These are phyloP conservation scores for Cryptosporidium xiaoi DNA, from an alignment of 169 alveolate genomes.

Conservation along the genomic window DNA sequence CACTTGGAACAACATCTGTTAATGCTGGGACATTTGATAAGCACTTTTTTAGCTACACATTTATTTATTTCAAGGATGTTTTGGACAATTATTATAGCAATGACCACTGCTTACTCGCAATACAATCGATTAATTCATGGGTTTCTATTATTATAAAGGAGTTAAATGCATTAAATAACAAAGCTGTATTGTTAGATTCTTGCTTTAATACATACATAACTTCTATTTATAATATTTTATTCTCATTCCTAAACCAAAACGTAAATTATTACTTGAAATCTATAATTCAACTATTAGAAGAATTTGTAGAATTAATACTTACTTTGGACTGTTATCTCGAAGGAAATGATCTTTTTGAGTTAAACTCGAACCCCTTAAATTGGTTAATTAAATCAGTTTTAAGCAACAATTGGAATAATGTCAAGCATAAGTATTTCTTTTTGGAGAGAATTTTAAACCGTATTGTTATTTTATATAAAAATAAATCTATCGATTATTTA, in stretches of 20 bases:
- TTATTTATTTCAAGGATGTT: background rate
- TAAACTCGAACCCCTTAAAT: slow-evolving; percentile 12
- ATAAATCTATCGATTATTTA: background rate
- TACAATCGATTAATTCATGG: slow-evolving; percentile 31
- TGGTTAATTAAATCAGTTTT: slow-evolving; percentile 32
- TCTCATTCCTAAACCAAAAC: slow-evolving; percentile 32
- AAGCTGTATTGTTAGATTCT: background rate
- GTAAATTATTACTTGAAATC: slow-evolving; percentile 8
- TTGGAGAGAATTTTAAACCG: slow-evolving; percentile 20
- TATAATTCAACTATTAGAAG: slow-evolving; percentile 31
- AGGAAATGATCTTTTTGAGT: background rate
- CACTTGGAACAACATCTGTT: background rate
- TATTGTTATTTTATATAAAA: slow-evolving; percentile 4
- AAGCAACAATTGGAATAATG: slow-evolving; percentile 9
- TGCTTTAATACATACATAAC: background rate
- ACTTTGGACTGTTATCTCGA: slow-evolving; percentile 2
- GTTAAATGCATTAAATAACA: background rate
- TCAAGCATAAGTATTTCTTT: slow-evolving; percentile 12
- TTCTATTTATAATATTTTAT: background rate
- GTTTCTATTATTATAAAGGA: slow-evolving; percentile 35
- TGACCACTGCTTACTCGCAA: slow-evolving; percentile 3
- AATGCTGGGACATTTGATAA: background rate
- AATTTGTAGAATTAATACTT: slow-evolving; percentile 21
- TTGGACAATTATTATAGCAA: background rate
- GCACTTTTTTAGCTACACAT: background rate